Percentiles rank a stretch among this genome's conserved stretches.
Conservation (phyloP, 1,284 basidiomycete species). For the Heterobasidion irregulare region DNA sequence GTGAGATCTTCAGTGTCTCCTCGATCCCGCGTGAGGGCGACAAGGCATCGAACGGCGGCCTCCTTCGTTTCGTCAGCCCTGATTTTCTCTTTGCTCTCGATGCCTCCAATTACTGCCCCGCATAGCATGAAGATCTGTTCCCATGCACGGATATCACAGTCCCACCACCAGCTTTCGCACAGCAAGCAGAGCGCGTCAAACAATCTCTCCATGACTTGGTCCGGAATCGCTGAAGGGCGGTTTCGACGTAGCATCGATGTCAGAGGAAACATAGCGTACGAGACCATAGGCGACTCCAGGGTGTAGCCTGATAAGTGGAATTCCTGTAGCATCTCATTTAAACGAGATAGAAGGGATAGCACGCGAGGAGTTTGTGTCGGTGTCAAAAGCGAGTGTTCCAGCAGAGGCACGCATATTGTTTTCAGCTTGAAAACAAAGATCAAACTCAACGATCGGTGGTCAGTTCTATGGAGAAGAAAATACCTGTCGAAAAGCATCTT, state of each 20-base stretch:
- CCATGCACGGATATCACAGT: slow-evolving; percentile 58
- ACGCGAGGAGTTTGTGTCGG: slow-evolving; percentile 43
- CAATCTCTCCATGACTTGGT: slow-evolving; percentile 71
- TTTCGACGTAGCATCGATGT: slow-evolving; percentile 77
- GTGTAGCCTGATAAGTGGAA: slow-evolving; percentile 27
- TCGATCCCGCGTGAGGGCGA: slow-evolving; percentile 46
- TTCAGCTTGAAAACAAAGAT: slow-evolving; percentile 49
- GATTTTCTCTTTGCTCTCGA: slow-evolving; percentile 50
- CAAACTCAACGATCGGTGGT: neutral
- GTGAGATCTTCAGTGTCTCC: slow-evolving; percentile 26
- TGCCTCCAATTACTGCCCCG: slow-evolving; percentile 57
- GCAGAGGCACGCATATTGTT: slow-evolving; percentile 67
- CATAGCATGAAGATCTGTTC: slow-evolving; percentile 81
- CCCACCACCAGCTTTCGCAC: slow-evolving; percentile 75
- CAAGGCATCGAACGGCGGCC: slow-evolving; percentile 50
- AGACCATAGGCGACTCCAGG: slow-evolving; percentile 59
- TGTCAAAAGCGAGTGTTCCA: slow-evolving; percentile 53
- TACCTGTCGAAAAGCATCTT: slow-evolving; percentile 27
- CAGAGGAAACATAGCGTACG: slow-evolving; percentile 83
- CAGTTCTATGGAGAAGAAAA: neutral
- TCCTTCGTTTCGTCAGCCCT: slow-evolving; percentile 73
- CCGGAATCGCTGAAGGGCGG: slow-evolving; percentile 56
- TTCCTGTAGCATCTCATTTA: slow-evolving; percentile 39
- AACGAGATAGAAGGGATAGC: slow-evolving; percentile 41
- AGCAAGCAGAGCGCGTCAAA: slow-evolving; percentile 55